Evolutionary conservation across 2,329 filamentous ascomycete genomes (phyloP).

Genomic region (Macrophomina tecta): DNA sequence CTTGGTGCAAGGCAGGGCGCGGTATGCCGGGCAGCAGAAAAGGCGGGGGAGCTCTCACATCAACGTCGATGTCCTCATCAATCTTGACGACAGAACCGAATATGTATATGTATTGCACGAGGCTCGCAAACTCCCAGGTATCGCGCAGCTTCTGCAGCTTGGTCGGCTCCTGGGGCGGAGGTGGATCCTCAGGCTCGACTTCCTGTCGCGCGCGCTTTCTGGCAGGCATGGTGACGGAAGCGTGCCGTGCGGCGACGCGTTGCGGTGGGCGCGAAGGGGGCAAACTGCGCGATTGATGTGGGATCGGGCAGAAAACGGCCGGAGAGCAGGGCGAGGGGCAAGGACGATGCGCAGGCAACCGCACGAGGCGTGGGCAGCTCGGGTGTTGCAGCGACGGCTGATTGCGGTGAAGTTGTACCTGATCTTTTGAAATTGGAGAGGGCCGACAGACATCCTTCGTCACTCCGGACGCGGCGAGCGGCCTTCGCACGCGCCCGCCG

Average conservation of each 20-base stretch:
- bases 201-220: conserved; percentile 55
- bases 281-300: conserved; percentile 15
- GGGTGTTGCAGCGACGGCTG: neutral
- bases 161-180: conserved; percentile 39
- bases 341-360: neutral
- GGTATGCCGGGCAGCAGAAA: conserved; percentile 29
- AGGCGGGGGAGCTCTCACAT: conserved; percentile 63
- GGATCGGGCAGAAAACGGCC: neutral
- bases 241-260: conserved; percentile 44
- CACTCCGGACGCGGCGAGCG: conserved; percentile 17
- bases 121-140: conserved; percentile 94
- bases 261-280: conserved; percentile 24
- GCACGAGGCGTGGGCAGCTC: neutral
- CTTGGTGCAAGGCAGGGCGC: conserved; percentile 29
- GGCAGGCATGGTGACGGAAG: conserved; percentile 41
- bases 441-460: conserved; percentile 19
- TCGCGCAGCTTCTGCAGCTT: conserved; percentile 74
- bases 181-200: conserved; percentile 55
- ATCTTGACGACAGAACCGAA: conserved; percentile 92
- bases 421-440: conserved; percentile 24
- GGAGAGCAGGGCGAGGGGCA: neutral
- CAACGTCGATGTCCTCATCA: conserved; percentile 84
- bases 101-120: conserved; percentile 91
- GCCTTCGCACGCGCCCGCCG: neutral
- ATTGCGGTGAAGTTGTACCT: conserved; percentile 18